A percentile compares a stretch with the other conserved stretches of the same genome.
Evolutionary conservation across 2,329 filamentous ascomycete genomes (phyloP).

Genomic region (Alternaria postmessia): DNA sequence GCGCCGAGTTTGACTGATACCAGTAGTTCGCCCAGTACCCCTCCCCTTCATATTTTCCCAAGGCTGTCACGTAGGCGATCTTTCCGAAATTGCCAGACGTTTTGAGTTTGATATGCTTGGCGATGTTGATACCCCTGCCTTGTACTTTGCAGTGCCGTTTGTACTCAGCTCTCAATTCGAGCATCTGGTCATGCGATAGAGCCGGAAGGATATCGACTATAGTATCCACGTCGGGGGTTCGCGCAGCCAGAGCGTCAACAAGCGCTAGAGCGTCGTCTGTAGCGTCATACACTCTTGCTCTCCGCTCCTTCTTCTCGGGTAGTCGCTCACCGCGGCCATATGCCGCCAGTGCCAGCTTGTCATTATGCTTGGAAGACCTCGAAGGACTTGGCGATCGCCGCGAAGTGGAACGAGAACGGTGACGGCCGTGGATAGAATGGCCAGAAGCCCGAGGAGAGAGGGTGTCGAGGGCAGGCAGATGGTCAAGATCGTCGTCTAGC

Average conservation of each 20-base stretch:
- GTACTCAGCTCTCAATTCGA: slow-evolving; percentile 87
- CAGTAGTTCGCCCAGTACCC: slow-evolving; percentile 98
- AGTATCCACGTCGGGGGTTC: slow-evolving; percentile 69
- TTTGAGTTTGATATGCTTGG: slow-evolving; percentile 86
- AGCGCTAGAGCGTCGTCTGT: slow-evolving; percentile 79
- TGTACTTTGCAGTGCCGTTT: slow-evolving; percentile 87
- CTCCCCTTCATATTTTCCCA: slow-evolving; percentile 91
- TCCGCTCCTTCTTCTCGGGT: slow-evolving; percentile 58
- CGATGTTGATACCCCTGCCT: slow-evolving; percentile 81
- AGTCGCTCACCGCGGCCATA: slow-evolving; percentile 19
- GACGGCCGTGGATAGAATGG: slow-evolving; percentile 35
- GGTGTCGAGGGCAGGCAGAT: slow-evolving; percentile 46
- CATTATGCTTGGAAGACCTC: slow-evolving; percentile 35
- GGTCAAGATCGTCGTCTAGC: slow-evolving; percentile 63
- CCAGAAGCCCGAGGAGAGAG: slow-evolving; percentile 43
- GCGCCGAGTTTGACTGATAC: slow-evolving; percentile 87
- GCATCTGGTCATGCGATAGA: slow-evolving; percentile 85
- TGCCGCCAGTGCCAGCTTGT: slow-evolving; percentile 46
- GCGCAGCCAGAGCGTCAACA: slow-evolving; percentile 75
- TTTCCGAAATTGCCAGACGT: slow-evolving; percentile 84
- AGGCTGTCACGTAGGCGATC: slow-evolving; percentile 85
- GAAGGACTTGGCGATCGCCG: slow-evolving; percentile 44
- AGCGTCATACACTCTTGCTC: slow-evolving; percentile 82
- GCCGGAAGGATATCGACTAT: slow-evolving; percentile 85
- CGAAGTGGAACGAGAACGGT: slow-evolving; percentile 41